Percentiles rank a stretch among this genome's conserved stretches.
Evolutionary conservation across 352 stramenopile species (phyloP).

Genomic region (Bremia lactucae): DNA sequence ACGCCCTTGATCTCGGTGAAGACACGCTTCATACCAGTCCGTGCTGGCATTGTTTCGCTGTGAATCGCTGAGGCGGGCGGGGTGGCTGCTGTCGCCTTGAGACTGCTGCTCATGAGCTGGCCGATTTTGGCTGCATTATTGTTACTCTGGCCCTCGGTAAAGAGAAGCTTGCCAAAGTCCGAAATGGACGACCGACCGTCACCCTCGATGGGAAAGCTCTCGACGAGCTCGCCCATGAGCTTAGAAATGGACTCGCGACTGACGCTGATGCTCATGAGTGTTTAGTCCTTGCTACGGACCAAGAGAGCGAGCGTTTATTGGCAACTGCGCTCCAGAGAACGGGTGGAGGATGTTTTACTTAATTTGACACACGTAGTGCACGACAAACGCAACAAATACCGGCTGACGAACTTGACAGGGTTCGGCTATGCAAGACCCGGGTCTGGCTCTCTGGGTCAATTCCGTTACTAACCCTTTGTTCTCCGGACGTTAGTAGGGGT

Average conservation of each 20-base stretch:
- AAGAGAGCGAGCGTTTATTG: conserved; percentile 1
- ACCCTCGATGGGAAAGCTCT: conserved; percentile 69
- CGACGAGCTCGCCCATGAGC: conserved; percentile 77
- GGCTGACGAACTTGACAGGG: background rate
- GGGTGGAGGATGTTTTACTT: conserved; percentile 4
- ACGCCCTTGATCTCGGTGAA: conserved; percentile 81
- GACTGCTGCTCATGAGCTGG: background rate
- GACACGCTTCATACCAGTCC: conserved; percentile 55
- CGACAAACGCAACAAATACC: conserved; percentile 11
- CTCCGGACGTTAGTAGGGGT: background rate
- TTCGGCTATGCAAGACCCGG: background rate
- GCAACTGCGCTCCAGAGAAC: conserved; percentile 8
- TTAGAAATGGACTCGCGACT: conserved; percentile 79
- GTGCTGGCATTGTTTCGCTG: background rate
- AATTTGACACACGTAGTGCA: conserved; percentile 5
- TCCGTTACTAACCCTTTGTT: background rate
- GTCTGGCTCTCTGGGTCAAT: conserved; percentile 9
- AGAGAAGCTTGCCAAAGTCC: conserved; percentile 80
- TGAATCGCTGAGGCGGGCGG: background rate
- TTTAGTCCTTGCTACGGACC: background rate
- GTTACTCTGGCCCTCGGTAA: conserved; percentile 52
- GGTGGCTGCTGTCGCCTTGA: background rate
- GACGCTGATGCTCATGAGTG: conserved; percentile 59
- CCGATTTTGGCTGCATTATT: conserved; percentile 3
- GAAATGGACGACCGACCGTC: conserved; percentile 73